Evolutionary conservation across 768 basidiomycete genomes (phyloP).

Genomic region (Crassisporium funariophilum): DNA sequence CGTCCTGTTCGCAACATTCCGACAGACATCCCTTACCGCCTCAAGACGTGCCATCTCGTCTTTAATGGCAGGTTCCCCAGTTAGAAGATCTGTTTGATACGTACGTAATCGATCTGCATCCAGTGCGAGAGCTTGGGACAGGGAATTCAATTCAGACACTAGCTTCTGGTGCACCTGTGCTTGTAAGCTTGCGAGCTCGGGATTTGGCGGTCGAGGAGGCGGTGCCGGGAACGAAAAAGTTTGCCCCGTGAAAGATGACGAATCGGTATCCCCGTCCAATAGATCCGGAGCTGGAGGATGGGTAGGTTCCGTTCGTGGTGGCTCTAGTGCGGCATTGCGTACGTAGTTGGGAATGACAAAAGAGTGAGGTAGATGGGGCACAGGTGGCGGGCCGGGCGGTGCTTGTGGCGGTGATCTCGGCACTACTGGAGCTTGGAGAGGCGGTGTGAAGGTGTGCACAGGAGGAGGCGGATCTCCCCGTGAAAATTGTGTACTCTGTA

Average conservation of each 20-base stretch:
- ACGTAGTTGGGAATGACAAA: conserved; percentile 8
- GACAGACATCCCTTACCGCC: conserved; percentile 92
- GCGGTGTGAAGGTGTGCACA: conserved; percentile 10
- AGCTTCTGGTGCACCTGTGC: conserved; percentile 76
- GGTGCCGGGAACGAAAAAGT: conserved; percentile 20
- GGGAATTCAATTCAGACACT: conserved; percentile 67
- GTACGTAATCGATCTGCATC: conserved; percentile 78
- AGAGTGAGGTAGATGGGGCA: conserved; percentile 20
- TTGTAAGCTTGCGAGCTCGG: conserved; percentile 83
- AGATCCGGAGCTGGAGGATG: conserved; percentile 50
- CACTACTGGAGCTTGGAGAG: conserved; percentile 12
- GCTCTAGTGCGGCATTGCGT: conserved; percentile 11
- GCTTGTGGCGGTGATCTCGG: conserved; percentile 19
- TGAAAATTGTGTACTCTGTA: not conserved
- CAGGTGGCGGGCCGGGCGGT: conserved; percentile 13
- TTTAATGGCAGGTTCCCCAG: conserved; percentile 90
- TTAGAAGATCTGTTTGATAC: conserved; percentile 81
- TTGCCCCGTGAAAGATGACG: conserved; percentile 12
- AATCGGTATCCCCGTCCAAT: conserved; percentile 61
- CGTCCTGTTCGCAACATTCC: conserved; percentile 70
- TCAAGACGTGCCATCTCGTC: conserved; percentile 96
- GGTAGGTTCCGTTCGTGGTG: conserved; percentile 14
- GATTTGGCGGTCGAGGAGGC: conserved; percentile 85
- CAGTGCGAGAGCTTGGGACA: conserved; percentile 60
- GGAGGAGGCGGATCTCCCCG: conserved; percentile 2